phyloP scores from a whole-genome alignment of 2,329 filamentous ascomycete species.

The Paecilomyces variotii region DNA sequence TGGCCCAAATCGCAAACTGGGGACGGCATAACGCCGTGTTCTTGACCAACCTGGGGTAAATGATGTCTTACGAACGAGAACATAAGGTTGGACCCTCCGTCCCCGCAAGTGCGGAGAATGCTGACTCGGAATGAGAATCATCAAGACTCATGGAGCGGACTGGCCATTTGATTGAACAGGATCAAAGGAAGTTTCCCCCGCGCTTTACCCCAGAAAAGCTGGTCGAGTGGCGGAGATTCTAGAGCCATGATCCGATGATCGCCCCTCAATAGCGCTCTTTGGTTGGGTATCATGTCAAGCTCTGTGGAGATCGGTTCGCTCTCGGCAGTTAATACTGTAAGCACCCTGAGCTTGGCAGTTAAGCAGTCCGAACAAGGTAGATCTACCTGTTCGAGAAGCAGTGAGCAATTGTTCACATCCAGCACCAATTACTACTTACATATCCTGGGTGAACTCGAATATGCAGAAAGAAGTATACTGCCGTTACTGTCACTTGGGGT shows the following conservation, averaged over 20 bases:
- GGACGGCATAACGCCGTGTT: background rate
- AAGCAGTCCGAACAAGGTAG: background rate
- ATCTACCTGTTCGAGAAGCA: background rate
- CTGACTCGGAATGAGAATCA: background rate
- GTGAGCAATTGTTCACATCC: background rate
- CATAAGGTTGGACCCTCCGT: background rate
- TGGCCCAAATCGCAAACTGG: background rate
- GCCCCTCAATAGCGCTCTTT: background rate
- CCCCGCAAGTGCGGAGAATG: background rate
- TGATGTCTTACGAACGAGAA: background rate
- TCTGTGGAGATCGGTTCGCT: background rate
- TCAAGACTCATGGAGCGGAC: background rate
- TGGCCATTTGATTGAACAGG: background rate
- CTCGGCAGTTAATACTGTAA: background rate
- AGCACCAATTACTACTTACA: background rate
- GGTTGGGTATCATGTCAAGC: background rate
- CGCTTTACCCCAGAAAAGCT: background rate
- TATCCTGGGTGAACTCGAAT: background rate
- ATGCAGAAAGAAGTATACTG: background rate
- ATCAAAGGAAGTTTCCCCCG: background rate
- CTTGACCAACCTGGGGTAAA: conserved; percentile 7
- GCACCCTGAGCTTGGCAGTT: background rate
- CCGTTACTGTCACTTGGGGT: background rate
- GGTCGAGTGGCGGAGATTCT: background rate
- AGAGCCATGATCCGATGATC: background rate